Conservation (phyloP, 2,329 filamentous ascomycete species). For the Fusarium sp. region DNA sequence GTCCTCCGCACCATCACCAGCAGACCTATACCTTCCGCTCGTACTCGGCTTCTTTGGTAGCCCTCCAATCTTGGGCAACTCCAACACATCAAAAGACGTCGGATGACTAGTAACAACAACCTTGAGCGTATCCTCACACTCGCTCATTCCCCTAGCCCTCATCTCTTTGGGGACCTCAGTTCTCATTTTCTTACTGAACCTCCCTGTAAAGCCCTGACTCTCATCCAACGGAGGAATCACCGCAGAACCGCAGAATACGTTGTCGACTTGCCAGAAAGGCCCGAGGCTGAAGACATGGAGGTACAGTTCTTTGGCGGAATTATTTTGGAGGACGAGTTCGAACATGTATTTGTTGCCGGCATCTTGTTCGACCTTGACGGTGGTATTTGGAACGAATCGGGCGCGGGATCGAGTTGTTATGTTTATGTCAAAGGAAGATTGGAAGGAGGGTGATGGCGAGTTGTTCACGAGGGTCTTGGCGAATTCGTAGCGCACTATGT, state of each 20-base stretch:
- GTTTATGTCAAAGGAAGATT: not conserved
- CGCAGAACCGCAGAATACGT: not conserved
- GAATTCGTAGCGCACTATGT: slow-evolving; percentile 12
- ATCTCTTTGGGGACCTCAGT: not conserved
- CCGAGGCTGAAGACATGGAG: slow-evolving; percentile 4
- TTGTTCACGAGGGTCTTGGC: not conserved
- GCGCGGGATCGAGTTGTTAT: not conserved
- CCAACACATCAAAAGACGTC: slow-evolving; percentile 23
- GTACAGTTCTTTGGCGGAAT: not conserved
- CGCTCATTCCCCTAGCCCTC: not conserved
- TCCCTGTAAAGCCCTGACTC: not conserved
- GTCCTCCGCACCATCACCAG: not conserved
- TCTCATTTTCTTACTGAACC: slow-evolving; percentile 5
- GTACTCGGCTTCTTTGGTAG: not conserved
- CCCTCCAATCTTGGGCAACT: slow-evolving; percentile 9
- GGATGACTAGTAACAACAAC: slow-evolving; percentile 27
- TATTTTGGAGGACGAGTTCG: not conserved
- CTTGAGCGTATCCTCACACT: slow-evolving; percentile 23
- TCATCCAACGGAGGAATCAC: not conserved
- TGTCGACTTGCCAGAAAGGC: slow-evolving; percentile 6
- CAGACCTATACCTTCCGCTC: not conserved
- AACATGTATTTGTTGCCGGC: not conserved
- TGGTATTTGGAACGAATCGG: not conserved
- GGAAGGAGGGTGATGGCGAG: not conserved
- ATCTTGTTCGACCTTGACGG: not conserved